Percentiles rank a stretch among this genome's conserved stretches.
Evolutionary conservation across 495 filamentous ascomycete genomes (phyloP).

Genomic region (Daldinia loculata): DNA sequence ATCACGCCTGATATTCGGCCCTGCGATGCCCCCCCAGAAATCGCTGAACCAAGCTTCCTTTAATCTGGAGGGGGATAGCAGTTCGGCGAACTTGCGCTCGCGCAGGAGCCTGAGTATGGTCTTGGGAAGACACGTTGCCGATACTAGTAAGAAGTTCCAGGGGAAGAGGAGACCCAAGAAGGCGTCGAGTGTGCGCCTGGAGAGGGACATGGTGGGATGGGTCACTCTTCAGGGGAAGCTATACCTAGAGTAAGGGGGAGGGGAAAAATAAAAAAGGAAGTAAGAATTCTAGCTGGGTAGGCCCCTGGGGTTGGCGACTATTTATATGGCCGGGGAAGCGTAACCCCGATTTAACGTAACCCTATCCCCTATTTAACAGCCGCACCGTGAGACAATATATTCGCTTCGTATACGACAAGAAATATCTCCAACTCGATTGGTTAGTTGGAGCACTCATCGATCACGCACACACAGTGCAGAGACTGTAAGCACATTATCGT

Average conservation of each 20-base stretch:
- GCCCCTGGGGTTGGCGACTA: neutral
- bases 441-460: slow-evolving; percentile 10
- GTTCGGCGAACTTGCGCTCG: slow-evolving; percentile 33
- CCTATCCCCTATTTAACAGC: no score
- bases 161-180: slow-evolving; percentile 48
- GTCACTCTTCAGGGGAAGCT: neutral
- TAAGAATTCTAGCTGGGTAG: no score
- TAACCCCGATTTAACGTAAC: neutral
- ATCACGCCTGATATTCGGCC: slow-evolving; percentile 48
- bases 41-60: slow-evolving; percentile 58
- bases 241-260: neutral
- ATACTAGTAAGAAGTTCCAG: slow-evolving; percentile 50
- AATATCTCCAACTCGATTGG: slow-evolving; percentile 9
- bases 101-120: slow-evolving; percentile 47
- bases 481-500: neutral
- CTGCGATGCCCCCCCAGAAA: slow-evolving; percentile 55
- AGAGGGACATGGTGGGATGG: slow-evolving; percentile 10
- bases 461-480: slow-evolving; percentile 16
- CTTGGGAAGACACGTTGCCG: slow-evolving; percentile 49
- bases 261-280: neutral
- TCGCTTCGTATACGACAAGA: neutral
- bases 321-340: slow-evolving; percentile 7
- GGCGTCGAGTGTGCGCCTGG: slow-evolving; percentile 20
- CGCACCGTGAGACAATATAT: no score
- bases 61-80: slow-evolving; percentile 49